Evolutionary conservation across 805 yeast species (phyloP), one percentile per base, ranked within the genome.

Genomic region (Candida suzukii): DNA sequence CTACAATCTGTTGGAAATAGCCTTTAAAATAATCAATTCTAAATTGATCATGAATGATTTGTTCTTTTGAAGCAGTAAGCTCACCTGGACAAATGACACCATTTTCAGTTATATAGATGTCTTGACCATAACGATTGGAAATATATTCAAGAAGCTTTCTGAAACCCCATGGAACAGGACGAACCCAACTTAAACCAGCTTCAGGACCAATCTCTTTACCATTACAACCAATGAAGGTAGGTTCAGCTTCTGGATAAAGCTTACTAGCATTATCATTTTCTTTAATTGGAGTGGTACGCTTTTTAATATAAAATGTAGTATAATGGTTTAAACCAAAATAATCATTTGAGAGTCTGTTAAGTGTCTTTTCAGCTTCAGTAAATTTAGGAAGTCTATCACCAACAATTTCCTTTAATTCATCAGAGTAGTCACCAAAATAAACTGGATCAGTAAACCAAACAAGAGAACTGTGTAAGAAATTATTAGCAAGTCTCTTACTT

Each of bases 161-260:
- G 17, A 35, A 35, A 12, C 38, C 38, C 38, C 38, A 35, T 8
- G 38, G 29, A 18, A 35, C 38, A 13, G 38, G 38, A 14, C 38
- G 27, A 13, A 35, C 38, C 38, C 38, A 35, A 12, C 21, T n/a
- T 7, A 35, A 26, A n/a, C 38, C 38, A 21, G 38, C 38, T 21
- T 35, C 20, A 16, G 38, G 38, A 9, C 38, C 38, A 14, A 35
- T 22, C 28, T 35, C 38, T 16, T 21, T 22, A 19, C 38, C 38
- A 5, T 35, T 16, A 9, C 6, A n/a, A 13, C 19, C 29, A 21
- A n/a, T 12, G 8, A 13, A 28, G 17, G 29, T 20, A 13, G 38
- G 11, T 28, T 35, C 38, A 16, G 20, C 29, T 13, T 35, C 38
- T 13, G 38, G 38, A 17, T 24, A n/a, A 11, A 35, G 17, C 14